Base-by-base conservation (phyloP, 2,329 filamentous ascomycete species). In the Nothopassalora personata region DNA sequence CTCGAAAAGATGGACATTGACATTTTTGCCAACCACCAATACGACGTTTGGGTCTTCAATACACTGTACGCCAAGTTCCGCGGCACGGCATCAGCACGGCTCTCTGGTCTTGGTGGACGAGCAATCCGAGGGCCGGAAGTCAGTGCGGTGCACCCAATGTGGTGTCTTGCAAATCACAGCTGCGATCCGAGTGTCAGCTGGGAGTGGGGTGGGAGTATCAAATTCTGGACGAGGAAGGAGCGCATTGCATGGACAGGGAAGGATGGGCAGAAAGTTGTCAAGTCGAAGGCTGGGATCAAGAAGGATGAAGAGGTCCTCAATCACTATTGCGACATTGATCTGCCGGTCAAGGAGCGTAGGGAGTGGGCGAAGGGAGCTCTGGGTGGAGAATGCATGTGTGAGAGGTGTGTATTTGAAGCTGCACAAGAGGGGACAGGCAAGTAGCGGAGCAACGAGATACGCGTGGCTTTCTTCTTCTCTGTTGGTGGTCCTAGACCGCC, bases 91-190 rank as follows among this genome's bases (percentile, higher is more conserved):
- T 96, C 91, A 1, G 93, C 92, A 4, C 84, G 90, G 43, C 87
- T 94, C 66, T 91, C 84, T 62, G 73, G 72, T 5, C 60, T 67
- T 4, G 70, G 68, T 13, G 70, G 79, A 52, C 72, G 77, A 4
- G 82, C 81, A 0, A 89, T 93, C 63, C 90, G 91, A 3, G 85
- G 90, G 9, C 93, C 94, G 0, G 94, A 97, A 68, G 88, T 96
- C 4, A 91, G 90, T 30, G 93, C 93, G 30, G 92, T 97, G 30
- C 92, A 97, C 75, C 91, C 93, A 1, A 85, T 96, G 67, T 99
- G 94, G 91, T 97, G 92, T 75, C 80, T 97, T 31, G 92, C 93
- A 30, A 99, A 99, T 70, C 94, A 99, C 73, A 91, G 91, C 72
- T 99, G 94, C 75, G 86, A 96, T 71, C 94, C 94, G 8, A 97